phyloP scores from a whole-genome alignment of 441 rosid genomes.

The Biscutella laevigata region DNA sequence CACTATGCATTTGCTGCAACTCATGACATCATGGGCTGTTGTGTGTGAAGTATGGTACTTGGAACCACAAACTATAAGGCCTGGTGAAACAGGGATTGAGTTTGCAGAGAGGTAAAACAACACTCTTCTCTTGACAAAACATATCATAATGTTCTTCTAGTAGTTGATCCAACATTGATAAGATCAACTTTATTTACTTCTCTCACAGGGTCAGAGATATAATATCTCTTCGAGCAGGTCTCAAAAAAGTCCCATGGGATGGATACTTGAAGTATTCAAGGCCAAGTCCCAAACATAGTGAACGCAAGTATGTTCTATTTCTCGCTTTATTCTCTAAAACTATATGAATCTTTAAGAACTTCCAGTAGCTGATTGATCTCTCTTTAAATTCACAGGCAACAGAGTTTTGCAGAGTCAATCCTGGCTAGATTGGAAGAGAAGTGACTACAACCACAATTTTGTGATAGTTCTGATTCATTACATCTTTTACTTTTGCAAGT shows the following conservation, averaged over 20 bases:
- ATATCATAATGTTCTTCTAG: no score
- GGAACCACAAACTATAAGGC: conserved; percentile 74
- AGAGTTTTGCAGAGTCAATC: conserved; percentile 74
- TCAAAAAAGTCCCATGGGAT: conserved; percentile 98
- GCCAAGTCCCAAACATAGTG: conserved; percentile 95
- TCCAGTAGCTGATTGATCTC: conserved; percentile 4
- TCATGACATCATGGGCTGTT: conserved; percentile 98
- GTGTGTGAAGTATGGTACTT: conserved; percentile 97
- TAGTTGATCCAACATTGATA: not conserved
- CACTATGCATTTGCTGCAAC: conserved; percentile 87
- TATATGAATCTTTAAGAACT: conserved; percentile 1
- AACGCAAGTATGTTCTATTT: conserved; percentile 66
- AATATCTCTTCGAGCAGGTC: conserved; percentile 85
- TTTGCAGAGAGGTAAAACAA: conserved; percentile 97
- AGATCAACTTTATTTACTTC: not conserved
- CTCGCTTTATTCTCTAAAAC: not conserved
- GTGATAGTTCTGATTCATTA: no score
- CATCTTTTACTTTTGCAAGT: no score
- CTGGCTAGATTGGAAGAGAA: conserved; percentile 62
- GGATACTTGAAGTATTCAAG: conserved; percentile 89
- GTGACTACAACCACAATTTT: no score
- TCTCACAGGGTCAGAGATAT: conserved; percentile 88
- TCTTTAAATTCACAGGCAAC: conserved; percentile 57
- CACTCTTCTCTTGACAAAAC: no score
- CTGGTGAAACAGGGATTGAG: conserved; percentile 80